Base-by-base conservation (phyloP, 495 filamentous ascomycete genomes). In the Penicillium salamii region DNA sequence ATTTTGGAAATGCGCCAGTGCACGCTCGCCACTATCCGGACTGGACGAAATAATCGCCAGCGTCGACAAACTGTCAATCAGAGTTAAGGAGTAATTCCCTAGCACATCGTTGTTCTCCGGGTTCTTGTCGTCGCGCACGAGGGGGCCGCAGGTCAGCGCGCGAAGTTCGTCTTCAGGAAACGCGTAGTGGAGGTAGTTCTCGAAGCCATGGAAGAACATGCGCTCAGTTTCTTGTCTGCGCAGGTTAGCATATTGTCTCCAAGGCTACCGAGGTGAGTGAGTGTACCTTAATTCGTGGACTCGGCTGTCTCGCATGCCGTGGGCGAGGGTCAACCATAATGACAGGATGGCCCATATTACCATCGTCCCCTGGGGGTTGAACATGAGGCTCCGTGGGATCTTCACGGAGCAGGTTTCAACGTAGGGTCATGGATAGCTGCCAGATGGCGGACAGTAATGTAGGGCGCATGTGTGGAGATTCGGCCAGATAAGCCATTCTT, bases 91-190 rank as follows among this genome's bases (percentile, higher is more conserved):
- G 64, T 97, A 98, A 65, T 97, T 97, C 11, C 93, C 93, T 44
- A 98, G 78, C 26, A 92, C 91, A 69, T 98, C 93, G 67, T 97
- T 97, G 37, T 95, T 77, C 65, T 90, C 92, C 1, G 88, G 88
- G 58, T 95, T 88, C 37, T 81, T 77, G 44, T 81, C 75, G 69
- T 96, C 91, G 56, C 91, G 88, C 46, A 84, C 88, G 55, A 92
- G 77, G 7, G 93, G 90, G 29, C 74, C 72, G 62, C 93, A 98
- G 34, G 90, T 84, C 11, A 98, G 72, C 9, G 93, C 93, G 54
- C 88, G 86, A 40, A 98, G 76, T 81, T 98, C 93, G 62, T 98
- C 93, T 72, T 97, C 93, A 26, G 93, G 93, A 60, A 97, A 98
- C 42, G 95, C 95, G 61, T 92, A 78, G 39, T 81, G 74, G 79